These are phyloP conservation scores for Lineolata rhizophorae DNA, from an alignment of 495 filamentous ascomycete species.

Conservation along the genomic window DNA sequence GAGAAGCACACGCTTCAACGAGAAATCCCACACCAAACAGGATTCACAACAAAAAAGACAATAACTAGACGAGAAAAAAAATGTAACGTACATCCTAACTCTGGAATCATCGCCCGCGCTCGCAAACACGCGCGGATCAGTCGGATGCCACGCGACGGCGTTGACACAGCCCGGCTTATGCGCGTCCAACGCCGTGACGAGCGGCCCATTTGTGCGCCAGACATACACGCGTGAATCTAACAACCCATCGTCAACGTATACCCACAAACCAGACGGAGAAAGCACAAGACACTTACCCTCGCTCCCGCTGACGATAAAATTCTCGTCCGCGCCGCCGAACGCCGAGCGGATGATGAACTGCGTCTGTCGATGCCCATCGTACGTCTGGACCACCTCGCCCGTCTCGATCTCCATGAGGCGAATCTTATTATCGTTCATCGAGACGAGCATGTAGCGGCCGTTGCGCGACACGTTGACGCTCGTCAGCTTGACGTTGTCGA, in stretches of 20 bases:
- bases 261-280: background rate
- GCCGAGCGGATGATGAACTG: slow-evolving; percentile 55
- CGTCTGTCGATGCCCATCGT: slow-evolving; percentile 47
- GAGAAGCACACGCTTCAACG: no score
- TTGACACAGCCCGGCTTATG: slow-evolving; percentile 64
- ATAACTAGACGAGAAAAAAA: no score
- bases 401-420: slow-evolving; percentile 57
- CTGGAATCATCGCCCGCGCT: slow-evolving; percentile 73
- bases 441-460: slow-evolving; percentile 60
- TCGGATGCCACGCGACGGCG: slow-evolving; percentile 78
- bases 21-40: no score
- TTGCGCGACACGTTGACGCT: slow-evolving; percentile 65
- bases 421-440: slow-evolving; percentile 51
- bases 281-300: slow-evolving; percentile 44
- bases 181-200: slow-evolving; percentile 54
- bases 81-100: slow-evolving; percentile 50
- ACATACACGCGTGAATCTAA: slow-evolving; percentile 57
- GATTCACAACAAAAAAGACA: no score
- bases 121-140: slow-evolving; percentile 65
- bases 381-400: slow-evolving; percentile 46
- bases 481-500: slow-evolving; percentile 40
- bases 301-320: slow-evolving; percentile 75
- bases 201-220: slow-evolving; percentile 60
- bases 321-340: slow-evolving; percentile 80
- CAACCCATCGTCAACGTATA: background rate